Percentiles rank a stretch among this genome's conserved stretches.
phyloP scores from a whole-genome alignment of 116 monocot genomes.

The Iris pallida region DNA sequence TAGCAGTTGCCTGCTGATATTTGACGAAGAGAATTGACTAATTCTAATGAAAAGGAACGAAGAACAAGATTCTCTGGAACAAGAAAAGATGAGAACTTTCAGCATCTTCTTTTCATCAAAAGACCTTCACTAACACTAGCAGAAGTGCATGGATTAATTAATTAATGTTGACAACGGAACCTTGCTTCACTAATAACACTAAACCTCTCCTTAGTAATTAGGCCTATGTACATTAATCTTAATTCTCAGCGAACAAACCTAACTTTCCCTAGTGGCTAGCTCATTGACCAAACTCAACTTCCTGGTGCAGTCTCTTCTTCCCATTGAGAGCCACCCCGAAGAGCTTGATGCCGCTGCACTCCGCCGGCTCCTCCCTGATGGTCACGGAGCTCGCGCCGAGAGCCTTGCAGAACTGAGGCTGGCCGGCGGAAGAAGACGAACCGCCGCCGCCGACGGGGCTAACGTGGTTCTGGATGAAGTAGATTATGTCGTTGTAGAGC shows the following conservation, averaged over 20 bases:
- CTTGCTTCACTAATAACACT: too few relatives aligned
- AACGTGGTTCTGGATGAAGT: conserved; percentile 80
- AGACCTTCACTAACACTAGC: too few relatives aligned
- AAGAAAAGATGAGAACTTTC: too few relatives aligned
- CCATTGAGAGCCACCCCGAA: conserved; percentile 49
- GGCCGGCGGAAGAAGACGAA: neutral
- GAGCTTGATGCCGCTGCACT: conserved; percentile 30
- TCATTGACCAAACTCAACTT: neutral
- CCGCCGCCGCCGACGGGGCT: conserved; percentile 21
- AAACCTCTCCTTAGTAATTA: too few relatives aligned
- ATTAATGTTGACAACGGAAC: too few relatives aligned
- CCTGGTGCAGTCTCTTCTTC: conserved; percentile 35
- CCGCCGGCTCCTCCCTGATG: conserved; percentile 4
- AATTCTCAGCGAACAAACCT: neutral
- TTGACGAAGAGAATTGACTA: too few relatives aligned
- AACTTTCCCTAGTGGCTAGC: too few relatives aligned
- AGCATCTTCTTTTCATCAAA: too few relatives aligned
- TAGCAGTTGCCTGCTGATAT: too few relatives aligned
- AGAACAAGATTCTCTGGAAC: too few relatives aligned
- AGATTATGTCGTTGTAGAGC: conserved; percentile 85
- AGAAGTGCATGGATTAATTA: too few relatives aligned
- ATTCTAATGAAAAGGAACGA: too few relatives aligned
- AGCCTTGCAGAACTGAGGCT: neutral
- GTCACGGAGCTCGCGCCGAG: conserved; percentile 1
- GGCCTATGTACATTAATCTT: neutral